These are phyloP conservation scores for Fusarium zealandicum DNA, from an alignment of 2,329 filamentous ascomycete genomes.

Conservation along the genomic window DNA sequence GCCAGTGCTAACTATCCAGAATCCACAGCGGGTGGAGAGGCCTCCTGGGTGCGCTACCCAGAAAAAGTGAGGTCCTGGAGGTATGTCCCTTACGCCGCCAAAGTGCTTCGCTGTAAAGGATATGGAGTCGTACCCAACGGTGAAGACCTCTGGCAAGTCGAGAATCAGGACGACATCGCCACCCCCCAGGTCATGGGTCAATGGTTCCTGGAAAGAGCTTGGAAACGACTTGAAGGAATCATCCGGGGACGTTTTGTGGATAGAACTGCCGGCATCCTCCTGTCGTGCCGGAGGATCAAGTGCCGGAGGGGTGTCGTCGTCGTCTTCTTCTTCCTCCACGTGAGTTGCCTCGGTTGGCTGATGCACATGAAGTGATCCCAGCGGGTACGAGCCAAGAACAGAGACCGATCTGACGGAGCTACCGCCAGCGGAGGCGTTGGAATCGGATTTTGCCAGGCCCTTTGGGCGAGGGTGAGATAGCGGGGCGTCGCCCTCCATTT, in stretches of 20 bases:
- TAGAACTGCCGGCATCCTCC: neutral
- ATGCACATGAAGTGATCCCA: slow-evolving; percentile 54
- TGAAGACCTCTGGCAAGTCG: slow-evolving; percentile 58
- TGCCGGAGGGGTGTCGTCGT: slow-evolving; percentile 43
- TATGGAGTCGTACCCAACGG: slow-evolving; percentile 61
- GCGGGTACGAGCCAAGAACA: slow-evolving; percentile 50
- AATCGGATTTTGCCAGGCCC: slow-evolving; percentile 48
- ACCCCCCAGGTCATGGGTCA: slow-evolving; percentile 44
- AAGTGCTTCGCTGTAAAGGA: slow-evolving; percentile 58
- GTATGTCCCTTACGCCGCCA: slow-evolving; percentile 62
- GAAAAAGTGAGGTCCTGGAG: slow-evolving; percentile 64
- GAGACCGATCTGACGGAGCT: slow-evolving; percentile 48
- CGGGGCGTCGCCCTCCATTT: slow-evolving; percentile 38
- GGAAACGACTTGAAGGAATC: slow-evolving; percentile 7
- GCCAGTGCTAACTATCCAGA: slow-evolving; percentile 59
- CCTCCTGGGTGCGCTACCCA: slow-evolving; percentile 61
- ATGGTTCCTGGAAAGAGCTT: slow-evolving; percentile 13
- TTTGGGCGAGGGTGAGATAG: slow-evolving; percentile 30
- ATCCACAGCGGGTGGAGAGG: slow-evolving; percentile 61
- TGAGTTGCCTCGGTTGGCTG: slow-evolving; percentile 29
- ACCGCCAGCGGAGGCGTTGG: slow-evolving; percentile 36
- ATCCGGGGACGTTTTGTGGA: slow-evolving; percentile 1
- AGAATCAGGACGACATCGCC: slow-evolving; percentile 63
- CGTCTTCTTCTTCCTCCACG: slow-evolving; percentile 33
- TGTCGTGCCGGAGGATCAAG: slow-evolving; percentile 37